Conservation (phyloP, 2,329 filamentous ascomycete species). For the Microcera coccophila region DNA sequence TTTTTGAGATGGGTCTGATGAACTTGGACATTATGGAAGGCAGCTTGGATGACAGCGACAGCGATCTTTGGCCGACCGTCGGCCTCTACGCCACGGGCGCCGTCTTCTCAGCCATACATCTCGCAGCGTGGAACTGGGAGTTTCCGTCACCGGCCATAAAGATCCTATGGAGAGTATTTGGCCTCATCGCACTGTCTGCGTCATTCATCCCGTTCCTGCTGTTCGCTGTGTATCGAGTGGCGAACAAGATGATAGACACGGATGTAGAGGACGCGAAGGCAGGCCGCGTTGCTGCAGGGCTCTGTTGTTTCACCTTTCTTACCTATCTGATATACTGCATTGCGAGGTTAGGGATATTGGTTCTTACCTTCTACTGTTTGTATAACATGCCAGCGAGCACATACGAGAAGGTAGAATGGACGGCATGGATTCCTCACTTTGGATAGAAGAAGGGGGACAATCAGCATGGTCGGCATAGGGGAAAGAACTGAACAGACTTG, state of each 20-base stretch:
- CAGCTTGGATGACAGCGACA: neutral
- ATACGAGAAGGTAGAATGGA: neutral
- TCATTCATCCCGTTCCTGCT: neutral
- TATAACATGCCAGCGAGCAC: neutral
- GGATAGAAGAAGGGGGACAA: no score
- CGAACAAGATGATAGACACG: neutral
- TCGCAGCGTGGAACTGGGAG: neutral
- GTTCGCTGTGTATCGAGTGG: neutral
- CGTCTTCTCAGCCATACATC: neutral
- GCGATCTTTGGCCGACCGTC: neutral
- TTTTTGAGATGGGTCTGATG: no score
- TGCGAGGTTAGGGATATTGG: neutral
- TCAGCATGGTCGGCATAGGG: no score
- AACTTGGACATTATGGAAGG: neutral
- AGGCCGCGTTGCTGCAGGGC: neutral
- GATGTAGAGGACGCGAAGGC: neutral
- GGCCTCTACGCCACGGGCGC: neutral
- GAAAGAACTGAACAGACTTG: no score
- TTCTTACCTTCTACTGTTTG: neutral
- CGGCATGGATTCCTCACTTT: neutral
- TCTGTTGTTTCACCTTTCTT: neutral
- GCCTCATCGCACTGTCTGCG: neutral
- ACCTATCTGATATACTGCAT: no score
- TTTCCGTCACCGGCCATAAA: neutral
- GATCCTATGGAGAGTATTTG: neutral